These are phyloP conservation scores for Lentinula edodes DNA, from an alignment of 768 basidiomycete species.

Conservation along the genomic window DNA sequence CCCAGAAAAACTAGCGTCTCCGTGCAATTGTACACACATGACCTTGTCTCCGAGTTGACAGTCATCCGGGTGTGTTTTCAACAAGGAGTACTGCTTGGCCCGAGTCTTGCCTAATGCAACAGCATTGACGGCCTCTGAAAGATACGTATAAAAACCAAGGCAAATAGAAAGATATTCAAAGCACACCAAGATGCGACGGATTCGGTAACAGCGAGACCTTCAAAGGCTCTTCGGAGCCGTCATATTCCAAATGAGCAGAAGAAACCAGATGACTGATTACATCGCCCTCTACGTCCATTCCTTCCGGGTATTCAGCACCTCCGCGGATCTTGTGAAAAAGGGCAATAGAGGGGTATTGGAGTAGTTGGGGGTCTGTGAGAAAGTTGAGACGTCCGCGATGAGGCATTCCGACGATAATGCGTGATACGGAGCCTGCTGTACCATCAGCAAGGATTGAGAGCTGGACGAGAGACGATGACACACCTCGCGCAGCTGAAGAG, in stretches of 20 bases:
- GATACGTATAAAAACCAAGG: not conserved
- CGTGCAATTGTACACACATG: constrained; percentile 88
- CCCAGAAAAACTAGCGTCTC: constrained; percentile 87
- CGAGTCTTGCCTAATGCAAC: constrained; percentile 87
- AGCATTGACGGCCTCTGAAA: constrained; percentile 80
- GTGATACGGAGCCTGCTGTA: constrained; percentile 50
- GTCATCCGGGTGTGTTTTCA: constrained; percentile 55
- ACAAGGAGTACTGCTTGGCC: constrained; percentile 81
- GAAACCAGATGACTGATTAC: constrained; percentile 83
- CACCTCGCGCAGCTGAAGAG: constrained; percentile 55
- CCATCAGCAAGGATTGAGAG: not conserved
- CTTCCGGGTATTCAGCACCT: constrained; percentile 63
- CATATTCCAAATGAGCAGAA: constrained; percentile 59
- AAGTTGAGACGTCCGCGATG: constrained; percentile 86
- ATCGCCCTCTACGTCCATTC: constrained; percentile 68
- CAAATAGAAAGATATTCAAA: constrained; percentile 6
- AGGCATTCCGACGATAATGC: constrained; percentile 80
- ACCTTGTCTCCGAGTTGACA: constrained; percentile 62
- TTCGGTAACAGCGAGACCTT: constrained; percentile 79
- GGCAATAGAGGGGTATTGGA: constrained; percentile 59
- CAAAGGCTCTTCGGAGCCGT: constrained; percentile 39
- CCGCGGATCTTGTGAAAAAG: constrained; percentile 89
- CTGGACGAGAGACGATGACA: not conserved
- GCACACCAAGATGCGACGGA: constrained; percentile 67
- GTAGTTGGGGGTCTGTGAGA: constrained; percentile 56